A percentile compares a stretch with the other conserved stretches of the same genome.
Evolutionary conservation across 495 filamentous ascomycete genomes (phyloP).

Genomic region (Aspergillus biplanus): DNA sequence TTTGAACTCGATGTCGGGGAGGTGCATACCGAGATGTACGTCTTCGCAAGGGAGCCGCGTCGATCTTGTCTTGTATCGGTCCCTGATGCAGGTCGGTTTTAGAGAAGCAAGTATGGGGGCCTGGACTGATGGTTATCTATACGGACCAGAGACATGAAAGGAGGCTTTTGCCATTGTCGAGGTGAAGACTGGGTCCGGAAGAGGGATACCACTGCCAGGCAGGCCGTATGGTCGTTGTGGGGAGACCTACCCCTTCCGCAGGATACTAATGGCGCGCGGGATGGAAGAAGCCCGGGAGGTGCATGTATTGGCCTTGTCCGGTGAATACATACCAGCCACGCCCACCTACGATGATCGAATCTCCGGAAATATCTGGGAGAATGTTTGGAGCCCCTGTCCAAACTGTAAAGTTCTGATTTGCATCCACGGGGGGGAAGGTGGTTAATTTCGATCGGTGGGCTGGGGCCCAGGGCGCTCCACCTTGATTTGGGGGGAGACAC

Average conservation of each 20-base stretch:
- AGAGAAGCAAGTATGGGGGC: too few relatives aligned
- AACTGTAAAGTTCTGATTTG: conserved; percentile 11
- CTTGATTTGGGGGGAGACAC: not conserved
- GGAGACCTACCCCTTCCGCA: conserved; percentile 14
- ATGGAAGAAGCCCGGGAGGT: conserved; percentile 4
- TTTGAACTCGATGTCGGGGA: too few relatives aligned
- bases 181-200: too few relatives aligned
- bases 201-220: too few relatives aligned
- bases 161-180: too few relatives aligned
- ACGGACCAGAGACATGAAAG: too few relatives aligned
- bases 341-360: conserved; percentile 11
- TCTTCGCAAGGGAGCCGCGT: too few relatives aligned
- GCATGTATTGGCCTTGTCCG: conserved; percentile 1
- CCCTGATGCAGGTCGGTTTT: too few relatives aligned
- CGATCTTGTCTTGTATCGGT: too few relatives aligned
- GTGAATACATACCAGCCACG: not conserved
- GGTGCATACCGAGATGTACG: too few relatives aligned
- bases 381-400: not conserved
- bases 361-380: conserved; percentile 1
- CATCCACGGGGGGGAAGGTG: conserved; percentile 1
- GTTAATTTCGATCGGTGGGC: not conserved
- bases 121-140: too few relatives aligned
- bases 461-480: not conserved
- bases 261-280: conserved; percentile 1
- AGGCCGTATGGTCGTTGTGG: conserved; percentile 14